A percentile compares a stretch with the other conserved stretches of the same genome.
Evolutionary conservation across 2,329 filamentous ascomycete species (phyloP).

Genomic region (Arachnopeziza araneosa): DNA sequence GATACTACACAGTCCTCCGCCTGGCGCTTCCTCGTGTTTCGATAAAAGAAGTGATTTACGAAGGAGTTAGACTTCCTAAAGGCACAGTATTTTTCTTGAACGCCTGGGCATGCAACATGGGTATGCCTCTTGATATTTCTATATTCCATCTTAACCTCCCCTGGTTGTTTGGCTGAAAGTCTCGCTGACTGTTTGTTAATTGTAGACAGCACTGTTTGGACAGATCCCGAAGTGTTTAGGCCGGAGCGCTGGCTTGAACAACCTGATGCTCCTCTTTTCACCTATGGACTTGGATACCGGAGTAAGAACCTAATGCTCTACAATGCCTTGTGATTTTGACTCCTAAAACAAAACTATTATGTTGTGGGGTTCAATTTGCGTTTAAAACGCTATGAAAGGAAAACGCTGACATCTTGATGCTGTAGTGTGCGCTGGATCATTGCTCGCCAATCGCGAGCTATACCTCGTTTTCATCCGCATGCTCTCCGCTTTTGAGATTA

Average conservation of each 20-base stretch:
- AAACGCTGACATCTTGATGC: constrained; percentile 24
- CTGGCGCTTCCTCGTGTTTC: no score
- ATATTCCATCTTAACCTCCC: no score
- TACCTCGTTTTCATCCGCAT: constrained; percentile 60
- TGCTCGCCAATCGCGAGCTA: constrained; percentile 59
- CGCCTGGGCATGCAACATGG: constrained; percentile 65
- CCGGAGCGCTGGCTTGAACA: constrained; percentile 59
- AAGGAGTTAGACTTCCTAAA: constrained; percentile 52
- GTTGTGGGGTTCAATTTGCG: no score
- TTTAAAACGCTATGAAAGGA: no score
- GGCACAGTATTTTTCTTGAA: constrained; percentile 62
- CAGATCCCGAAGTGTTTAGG: constrained; percentile 52
- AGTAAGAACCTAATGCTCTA: no score
- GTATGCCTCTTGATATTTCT: constrained; percentile 34
- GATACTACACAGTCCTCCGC: no score
- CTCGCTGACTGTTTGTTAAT: constrained; percentile 1
- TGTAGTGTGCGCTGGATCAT: constrained; percentile 60
- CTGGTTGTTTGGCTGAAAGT: neutral
- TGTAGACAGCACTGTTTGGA: constrained; percentile 48
- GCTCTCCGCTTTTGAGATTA: constrained; percentile 55
- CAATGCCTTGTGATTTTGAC: no score
- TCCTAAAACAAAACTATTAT: no score
- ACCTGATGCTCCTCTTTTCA: constrained; percentile 55
- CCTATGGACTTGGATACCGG: constrained; percentile 53
- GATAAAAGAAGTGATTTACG: constrained; percentile 33